These are phyloP conservation scores for Themeda triandra DNA, from an alignment of 176 grass and related monocot genomes.

Conservation along the genomic window DNA sequence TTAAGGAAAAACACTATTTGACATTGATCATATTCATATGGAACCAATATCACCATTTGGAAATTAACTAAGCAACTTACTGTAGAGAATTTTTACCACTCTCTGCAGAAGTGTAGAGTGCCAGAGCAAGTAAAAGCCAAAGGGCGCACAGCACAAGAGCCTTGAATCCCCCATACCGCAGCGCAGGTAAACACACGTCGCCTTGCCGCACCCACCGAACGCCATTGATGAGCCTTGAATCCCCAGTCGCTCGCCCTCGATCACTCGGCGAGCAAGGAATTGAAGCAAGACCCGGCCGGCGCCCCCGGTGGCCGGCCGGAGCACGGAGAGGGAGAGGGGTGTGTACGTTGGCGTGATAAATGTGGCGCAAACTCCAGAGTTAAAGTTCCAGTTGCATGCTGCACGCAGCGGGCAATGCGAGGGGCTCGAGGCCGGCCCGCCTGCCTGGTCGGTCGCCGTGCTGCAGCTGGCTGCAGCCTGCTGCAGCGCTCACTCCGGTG, in stretches of 20 bases:
- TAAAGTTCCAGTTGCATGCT: background rate
- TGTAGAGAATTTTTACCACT: too few relatives aligned
- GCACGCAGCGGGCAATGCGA: background rate
- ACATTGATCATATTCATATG: too few relatives aligned
- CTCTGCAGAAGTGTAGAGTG: too few relatives aligned
- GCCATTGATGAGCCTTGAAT: constrained; percentile 46
- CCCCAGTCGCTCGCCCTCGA: background rate
- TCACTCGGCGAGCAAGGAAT: background rate
- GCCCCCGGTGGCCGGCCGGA: too few relatives aligned
- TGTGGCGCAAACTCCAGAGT: background rate
- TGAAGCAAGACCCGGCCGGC: too few relatives aligned
- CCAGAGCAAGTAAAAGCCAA: too few relatives aligned
- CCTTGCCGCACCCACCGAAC: constrained; percentile 31
- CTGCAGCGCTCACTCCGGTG: too few relatives aligned
- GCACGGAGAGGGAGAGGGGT: background rate
- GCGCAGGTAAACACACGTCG: background rate
- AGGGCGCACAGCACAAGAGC: background rate
- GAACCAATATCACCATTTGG: too few relatives aligned
- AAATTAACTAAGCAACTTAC: too few relatives aligned
- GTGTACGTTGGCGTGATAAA: constrained; percentile 1
- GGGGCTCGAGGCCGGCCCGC: background rate
- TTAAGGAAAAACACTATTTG: too few relatives aligned
- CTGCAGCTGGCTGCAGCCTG: too few relatives aligned
- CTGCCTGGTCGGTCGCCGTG: background rate
- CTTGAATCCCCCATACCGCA: background rate